Evolutionary conservation across 2,329 filamentous ascomycete genomes (phyloP).

Genomic region (Aulographum hederae): DNA sequence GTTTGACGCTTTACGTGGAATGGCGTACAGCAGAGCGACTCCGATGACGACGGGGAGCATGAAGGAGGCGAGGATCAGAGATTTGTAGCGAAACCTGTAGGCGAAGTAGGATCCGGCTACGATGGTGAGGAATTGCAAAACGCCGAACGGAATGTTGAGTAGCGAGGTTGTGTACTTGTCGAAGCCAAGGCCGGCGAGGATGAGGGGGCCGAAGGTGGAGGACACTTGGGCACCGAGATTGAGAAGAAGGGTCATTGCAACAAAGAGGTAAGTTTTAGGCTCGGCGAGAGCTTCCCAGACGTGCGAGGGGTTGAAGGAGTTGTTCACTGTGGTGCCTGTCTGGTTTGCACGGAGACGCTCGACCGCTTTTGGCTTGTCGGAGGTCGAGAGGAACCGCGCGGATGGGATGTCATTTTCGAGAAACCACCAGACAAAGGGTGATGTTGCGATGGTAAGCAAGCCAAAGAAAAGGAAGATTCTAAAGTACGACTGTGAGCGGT

Average conservation of each 20-base stretch:
- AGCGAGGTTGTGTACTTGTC: slow-evolving; percentile 38
- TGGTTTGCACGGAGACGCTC: slow-evolving; percentile 32
- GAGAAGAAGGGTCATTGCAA: slow-evolving; percentile 40
- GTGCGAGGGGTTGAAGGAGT: slow-evolving; percentile 27
- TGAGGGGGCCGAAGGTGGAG: slow-evolving; percentile 47
- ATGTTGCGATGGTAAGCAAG: slow-evolving; percentile 38
- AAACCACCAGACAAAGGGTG: slow-evolving; percentile 39
- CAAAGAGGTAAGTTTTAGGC: slow-evolving; percentile 37
- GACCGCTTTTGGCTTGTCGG: slow-evolving; percentile 27
- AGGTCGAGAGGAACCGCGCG: slow-evolving; percentile 27
- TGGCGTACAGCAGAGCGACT: slow-evolving; percentile 35
- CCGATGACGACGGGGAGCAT: slow-evolving; percentile 44
- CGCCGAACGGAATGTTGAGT: slow-evolving; percentile 50
- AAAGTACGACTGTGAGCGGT: not conserved
- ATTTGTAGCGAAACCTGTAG: slow-evolving; percentile 38
- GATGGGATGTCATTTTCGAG: slow-evolving; percentile 41
- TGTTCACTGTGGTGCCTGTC: slow-evolving; percentile 25
- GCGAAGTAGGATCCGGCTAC: slow-evolving; percentile 32
- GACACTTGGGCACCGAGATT: slow-evolving; percentile 47
- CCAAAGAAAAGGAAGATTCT: slow-evolving; percentile 43
- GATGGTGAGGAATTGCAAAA: slow-evolving; percentile 11
- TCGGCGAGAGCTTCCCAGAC: slow-evolving; percentile 23
- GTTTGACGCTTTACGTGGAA: slow-evolving; percentile 25
- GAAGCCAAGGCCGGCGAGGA: slow-evolving; percentile 41
- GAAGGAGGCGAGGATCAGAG: slow-evolving; percentile 32